These are phyloP conservation scores for Elasticomyces elasticus DNA, from an alignment of 495 filamentous ascomycete species.

Conservation along the genomic window DNA sequence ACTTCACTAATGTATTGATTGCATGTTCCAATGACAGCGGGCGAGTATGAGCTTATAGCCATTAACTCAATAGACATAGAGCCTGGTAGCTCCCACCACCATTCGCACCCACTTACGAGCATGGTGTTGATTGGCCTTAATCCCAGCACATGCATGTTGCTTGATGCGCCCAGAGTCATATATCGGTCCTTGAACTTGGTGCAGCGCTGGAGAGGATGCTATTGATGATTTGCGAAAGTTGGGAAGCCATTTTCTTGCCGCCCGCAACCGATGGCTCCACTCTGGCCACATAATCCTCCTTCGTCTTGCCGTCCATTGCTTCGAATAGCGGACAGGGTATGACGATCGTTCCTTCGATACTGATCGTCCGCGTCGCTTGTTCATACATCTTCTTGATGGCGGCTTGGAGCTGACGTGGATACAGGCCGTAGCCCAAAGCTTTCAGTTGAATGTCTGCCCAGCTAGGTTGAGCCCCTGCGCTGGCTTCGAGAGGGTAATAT, in stretches of 20 bases:
- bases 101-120: no score
- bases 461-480: conserved; percentile 15
- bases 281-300: conserved; percentile 24
- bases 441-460: conserved; percentile 28
- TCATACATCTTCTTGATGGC: conserved; percentile 29
- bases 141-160: no score
- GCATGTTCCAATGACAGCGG: no score
- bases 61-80: no score
- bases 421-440: conserved; percentile 22
- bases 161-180: no score
- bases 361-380: conserved; percentile 21
- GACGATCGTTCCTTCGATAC: conserved; percentile 24
- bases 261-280: conserved; percentile 29
- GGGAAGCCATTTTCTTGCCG: conserved; percentile 27
- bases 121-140: no score
- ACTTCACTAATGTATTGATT: no score
- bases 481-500: conserved; percentile 27
- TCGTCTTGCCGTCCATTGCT: conserved; percentile 24
- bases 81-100: no score
- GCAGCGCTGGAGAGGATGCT: neutral
- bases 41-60: no score
- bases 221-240: conserved; percentile 1
- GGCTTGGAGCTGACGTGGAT: conserved; percentile 25
- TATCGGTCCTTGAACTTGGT: no score
- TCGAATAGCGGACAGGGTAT: conserved; percentile 27